Conservation (phyloP, 768 basidiomycete species). For the Dacryopinax spathularia region DNA sequence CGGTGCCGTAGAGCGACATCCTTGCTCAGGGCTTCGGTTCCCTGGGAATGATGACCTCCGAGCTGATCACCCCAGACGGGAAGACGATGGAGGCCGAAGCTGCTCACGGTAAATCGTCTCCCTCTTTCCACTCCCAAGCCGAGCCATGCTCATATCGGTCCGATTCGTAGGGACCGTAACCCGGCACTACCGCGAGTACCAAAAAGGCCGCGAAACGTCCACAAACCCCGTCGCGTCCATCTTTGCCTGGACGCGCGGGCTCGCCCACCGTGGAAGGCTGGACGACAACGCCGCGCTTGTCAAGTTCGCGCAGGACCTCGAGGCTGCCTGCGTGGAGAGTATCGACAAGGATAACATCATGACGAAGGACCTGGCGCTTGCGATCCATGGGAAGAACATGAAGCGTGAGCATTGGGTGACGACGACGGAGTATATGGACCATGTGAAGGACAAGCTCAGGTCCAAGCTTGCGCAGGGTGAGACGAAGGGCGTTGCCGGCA, state of each 20-base stretch:
- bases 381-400: slow-evolving; percentile 84
- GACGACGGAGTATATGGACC: slow-evolving; percentile 85
- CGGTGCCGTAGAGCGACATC: slow-evolving; percentile 60
- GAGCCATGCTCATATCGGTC: not conserved
- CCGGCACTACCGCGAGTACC: slow-evolving; percentile 91
- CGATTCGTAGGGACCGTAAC: slow-evolving; percentile 62
- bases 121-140: not conserved
- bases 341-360: slow-evolving; percentile 83
- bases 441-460: slow-evolving; percentile 28
- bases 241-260: slow-evolving; percentile 95
- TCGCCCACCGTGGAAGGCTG: slow-evolving; percentile 83
- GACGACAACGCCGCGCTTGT: slow-evolving; percentile 65
- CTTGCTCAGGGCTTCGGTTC: slow-evolving; percentile 95
- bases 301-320: slow-evolving; percentile 64
- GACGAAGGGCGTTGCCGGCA: too few species aligned
- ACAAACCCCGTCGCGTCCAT: slow-evolving; percentile 98
- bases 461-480: slow-evolving; percentile 12
- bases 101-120: slow-evolving; percentile 54
- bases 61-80: slow-evolving; percentile 90
- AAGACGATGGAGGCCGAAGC: slow-evolving; percentile 88
- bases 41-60: slow-evolving; percentile 96
- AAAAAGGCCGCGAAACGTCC: slow-evolving; percentile 94
- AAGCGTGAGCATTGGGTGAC: slow-evolving; percentile 94
- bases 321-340: slow-evolving; percentile 76
- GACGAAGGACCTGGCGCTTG: slow-evolving; percentile 94